phyloP scores from a whole-genome alignment of 1,284 basidiomycete species.

The Papiliotrema laurentii region DNA sequence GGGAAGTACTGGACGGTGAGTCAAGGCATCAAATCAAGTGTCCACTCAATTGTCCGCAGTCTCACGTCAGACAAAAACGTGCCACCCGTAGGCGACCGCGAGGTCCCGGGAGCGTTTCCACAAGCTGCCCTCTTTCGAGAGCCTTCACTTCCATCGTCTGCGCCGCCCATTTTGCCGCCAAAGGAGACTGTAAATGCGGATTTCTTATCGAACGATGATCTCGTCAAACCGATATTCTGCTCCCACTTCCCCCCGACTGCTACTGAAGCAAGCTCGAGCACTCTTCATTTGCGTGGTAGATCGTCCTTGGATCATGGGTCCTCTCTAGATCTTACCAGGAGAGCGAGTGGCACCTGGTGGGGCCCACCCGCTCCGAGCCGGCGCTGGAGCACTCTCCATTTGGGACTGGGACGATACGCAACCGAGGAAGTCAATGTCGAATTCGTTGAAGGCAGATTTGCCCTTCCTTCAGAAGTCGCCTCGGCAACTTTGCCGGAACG shows the following conservation, averaged over 20 bases:
- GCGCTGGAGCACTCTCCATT: slow-evolving; percentile 1
- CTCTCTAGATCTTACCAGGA: slow-evolving; percentile 11
- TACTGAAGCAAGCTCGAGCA: slow-evolving; percentile 14
- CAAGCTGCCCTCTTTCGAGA: slow-evolving; percentile 15
- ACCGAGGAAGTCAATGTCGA: slow-evolving; percentile 1
- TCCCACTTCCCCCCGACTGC: slow-evolving; percentile 16
- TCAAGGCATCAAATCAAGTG: too few relatives aligned
- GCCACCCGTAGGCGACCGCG: slow-evolving; percentile 8
- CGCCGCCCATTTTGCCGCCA: background rate
- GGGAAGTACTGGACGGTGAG: slow-evolving; percentile 34
- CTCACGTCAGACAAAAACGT: too few relatives aligned
- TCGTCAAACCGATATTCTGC: slow-evolving; percentile 28
- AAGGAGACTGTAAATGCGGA: background rate
- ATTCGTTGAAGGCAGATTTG: slow-evolving; percentile 3
- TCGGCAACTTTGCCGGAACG: background rate
- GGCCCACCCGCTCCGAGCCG: slow-evolving; percentile 3
- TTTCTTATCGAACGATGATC: slow-evolving; percentile 1
- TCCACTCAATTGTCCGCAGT: too few relatives aligned
- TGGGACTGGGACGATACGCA: background rate
- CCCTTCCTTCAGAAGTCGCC: background rate
- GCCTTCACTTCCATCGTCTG: slow-evolving; percentile 1
- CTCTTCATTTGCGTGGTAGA: slow-evolving; percentile 18
- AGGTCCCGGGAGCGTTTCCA: slow-evolving; percentile 33
- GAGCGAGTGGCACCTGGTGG: slow-evolving; percentile 18
- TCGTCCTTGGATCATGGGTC: slow-evolving; percentile 8